Base-by-base conservation (phyloP, 2,329 filamentous ascomycete species). In the Aspergillus hortae region DNA sequence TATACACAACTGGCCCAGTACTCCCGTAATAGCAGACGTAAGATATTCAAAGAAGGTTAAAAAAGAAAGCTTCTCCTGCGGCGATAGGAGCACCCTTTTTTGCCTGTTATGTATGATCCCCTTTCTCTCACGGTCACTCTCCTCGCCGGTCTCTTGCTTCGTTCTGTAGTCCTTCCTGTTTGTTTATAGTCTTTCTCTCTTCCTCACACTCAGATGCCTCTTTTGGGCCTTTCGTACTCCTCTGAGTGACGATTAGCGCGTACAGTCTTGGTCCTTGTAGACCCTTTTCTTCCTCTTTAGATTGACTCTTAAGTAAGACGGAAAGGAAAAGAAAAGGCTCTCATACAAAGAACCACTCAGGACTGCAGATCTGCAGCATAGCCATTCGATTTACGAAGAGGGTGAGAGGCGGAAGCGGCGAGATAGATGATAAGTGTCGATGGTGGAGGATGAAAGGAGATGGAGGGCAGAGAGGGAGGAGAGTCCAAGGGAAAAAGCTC, bases 361-460 rank as follows among this genome's bases (percentile, higher is more conserved):
- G 33, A 54, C 57, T 63, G 65, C 61, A 57, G 54, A 58, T 61
- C 56, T 64, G 62, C 61, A 67, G 64, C 62, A 69, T 68, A 64
- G 61, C 67, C 60, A 67, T 68, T 69, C 65, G 66, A 64, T 71
- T 73, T 73, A 73, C 70, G 65, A 61, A 60, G 60, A 63, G 59
- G 56, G 52, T 53, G 48, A 55, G 60, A 57, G 44, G 52, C 14
- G 35, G 46, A 52, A 51, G 38, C 27, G 54, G 49, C 30, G 49
- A 30, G 50, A 38, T 21, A 46, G 44, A 48, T 36, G 47, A 30
- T 38, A 11, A 11, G 12, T 38, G 35, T 38, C 35, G 35, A 38
- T 38, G 35, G 15, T 11, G 40, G 40, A 42, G 2, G 40, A 17
- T n/a, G 40, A 17, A 42, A 42, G 40, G 40, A n/a, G 40, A 42